Evolutionary conservation across 139 green algal genomes (phyloP).

Genomic region (Chlamydomonas sphaeroides): DNA sequence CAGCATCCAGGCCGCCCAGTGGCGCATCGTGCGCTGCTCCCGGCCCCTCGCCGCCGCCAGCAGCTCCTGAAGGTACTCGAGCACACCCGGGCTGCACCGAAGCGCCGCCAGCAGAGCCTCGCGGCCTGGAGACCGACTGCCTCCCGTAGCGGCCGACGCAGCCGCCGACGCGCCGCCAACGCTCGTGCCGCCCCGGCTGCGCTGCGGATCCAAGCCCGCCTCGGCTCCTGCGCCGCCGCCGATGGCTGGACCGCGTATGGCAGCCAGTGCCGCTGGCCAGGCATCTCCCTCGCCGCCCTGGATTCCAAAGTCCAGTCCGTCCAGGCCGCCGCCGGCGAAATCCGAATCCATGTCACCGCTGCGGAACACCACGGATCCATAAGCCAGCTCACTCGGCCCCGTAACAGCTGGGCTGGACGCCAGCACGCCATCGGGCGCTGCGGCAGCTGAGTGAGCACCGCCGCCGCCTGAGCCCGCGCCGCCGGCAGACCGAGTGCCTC

Average conservation of each 20-base stretch:
- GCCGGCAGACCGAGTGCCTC: background rate
- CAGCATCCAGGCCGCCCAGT: slow-evolving; percentile 34
- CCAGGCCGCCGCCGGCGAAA: background rate
- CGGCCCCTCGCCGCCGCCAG: background rate
- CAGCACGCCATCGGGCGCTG: no score
- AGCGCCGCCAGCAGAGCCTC: slow-evolving; percentile 15
- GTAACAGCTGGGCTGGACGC: slow-evolving; percentile 15
- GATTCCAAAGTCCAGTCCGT: background rate
- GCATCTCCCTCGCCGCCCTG: background rate
- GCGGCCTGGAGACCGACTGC: background rate
- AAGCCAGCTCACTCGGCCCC: slow-evolving; percentile 16
- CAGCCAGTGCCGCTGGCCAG: background rate
- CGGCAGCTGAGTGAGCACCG: no score
- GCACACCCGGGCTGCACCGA: background rate
- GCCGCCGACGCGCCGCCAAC: background rate
- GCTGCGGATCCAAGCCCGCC: background rate
- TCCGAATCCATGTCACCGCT: background rate
- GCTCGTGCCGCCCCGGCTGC: background rate
- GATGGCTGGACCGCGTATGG: background rate
- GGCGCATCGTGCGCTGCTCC: slow-evolving; percentile 11
- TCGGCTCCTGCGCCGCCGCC: background rate
- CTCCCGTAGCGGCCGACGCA: background rate
- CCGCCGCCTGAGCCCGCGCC: background rate
- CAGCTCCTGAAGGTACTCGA: background rate
- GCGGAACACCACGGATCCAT: slow-evolving; percentile 27